Evolutionary conservation across 116 monocot genomes (phyloP), one percentile per base, ranked within the genome.

Genomic region (Trichopus zeylanicus): DNA sequence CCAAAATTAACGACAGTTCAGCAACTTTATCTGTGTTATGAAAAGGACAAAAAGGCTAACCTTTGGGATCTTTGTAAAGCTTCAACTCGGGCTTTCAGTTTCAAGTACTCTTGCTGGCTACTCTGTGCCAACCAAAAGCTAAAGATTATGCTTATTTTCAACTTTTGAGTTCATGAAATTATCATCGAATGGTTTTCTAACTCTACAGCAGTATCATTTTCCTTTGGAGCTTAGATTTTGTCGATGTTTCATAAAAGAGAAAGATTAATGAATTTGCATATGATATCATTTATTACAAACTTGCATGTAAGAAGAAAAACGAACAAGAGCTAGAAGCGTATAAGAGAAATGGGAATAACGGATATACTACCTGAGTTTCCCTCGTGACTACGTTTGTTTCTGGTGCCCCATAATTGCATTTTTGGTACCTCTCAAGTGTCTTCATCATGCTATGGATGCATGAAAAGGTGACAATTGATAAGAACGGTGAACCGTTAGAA

Each of bases 41-140:
- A 13, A 72, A 29, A 1, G 22, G 25, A 27, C 30, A 18, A 19
- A 59, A 22, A 2, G 4, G 5, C 33, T 53, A 67, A 75, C 89
- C 84, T 84, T 47, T 89, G 89, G 0, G 77, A 66, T 48, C 89
- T 54, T 54, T 84, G 84, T 62, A 89, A 56, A 23, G 67, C 69
- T 47, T 84, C 89, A 18, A 84, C 81, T 1, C 81, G 59, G 31
- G 81, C 78, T 75, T 89, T 89, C 31, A 89, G 89, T 63, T 84
- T 89, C 32, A 89, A 31, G 72, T 89, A 89, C 62, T 89, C 89
- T 64, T 89, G 84, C 33, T 84, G 84, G 49, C 84, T 81, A 65
- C 73, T 89, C 75, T 89, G 89, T 27, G 27, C 0, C 6, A 53
- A 49, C 28, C 29, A 58, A 22, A 47, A 55, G 9, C 61, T 5